These are phyloP conservation scores for Senna tora DNA, from an alignment of 306 rosid species.

Conservation along the genomic window DNA sequence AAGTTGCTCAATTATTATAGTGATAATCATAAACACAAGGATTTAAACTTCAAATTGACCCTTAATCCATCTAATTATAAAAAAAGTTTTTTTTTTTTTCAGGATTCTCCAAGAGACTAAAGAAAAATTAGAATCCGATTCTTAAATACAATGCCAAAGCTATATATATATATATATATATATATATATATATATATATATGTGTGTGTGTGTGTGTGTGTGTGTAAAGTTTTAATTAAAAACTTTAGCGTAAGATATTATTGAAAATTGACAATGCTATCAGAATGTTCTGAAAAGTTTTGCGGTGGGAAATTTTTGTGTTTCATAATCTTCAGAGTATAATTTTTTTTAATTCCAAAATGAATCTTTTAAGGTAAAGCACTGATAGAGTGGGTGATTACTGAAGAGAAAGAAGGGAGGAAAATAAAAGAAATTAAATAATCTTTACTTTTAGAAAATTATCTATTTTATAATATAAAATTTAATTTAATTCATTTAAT, in stretches of 20 bases:
- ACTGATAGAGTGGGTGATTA: no score
- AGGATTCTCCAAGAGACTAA: background rate
- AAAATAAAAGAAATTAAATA: no score
- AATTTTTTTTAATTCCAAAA: no score
- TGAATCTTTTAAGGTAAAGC: no score
- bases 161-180: constrained; percentile 23
- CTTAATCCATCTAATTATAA: background rate
- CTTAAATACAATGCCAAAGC: constrained; percentile 29
- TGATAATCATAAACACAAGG: no score
- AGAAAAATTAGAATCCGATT: constrained; percentile 41
- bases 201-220: no score
- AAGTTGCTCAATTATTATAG: constrained; percentile 33
- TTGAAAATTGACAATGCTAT: constrained; percentile 33
- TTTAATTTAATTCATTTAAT: no score
- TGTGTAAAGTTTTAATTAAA: constrained; percentile 37
- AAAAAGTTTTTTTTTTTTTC: background rate
- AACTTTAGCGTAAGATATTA: background rate
- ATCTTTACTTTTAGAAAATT: no score
- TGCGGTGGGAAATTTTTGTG: constrained; percentile 21
- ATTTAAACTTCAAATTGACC: constrained; percentile 6
- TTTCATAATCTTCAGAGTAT: background rate
- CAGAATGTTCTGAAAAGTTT: constrained; percentile 30
- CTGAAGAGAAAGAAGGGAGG: no score
- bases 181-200: constrained; percentile 26
- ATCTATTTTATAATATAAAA: no score